phyloP scores from a whole-genome alignment of 352 stramenopile species.

The Phytophthora hibernalis region DNA sequence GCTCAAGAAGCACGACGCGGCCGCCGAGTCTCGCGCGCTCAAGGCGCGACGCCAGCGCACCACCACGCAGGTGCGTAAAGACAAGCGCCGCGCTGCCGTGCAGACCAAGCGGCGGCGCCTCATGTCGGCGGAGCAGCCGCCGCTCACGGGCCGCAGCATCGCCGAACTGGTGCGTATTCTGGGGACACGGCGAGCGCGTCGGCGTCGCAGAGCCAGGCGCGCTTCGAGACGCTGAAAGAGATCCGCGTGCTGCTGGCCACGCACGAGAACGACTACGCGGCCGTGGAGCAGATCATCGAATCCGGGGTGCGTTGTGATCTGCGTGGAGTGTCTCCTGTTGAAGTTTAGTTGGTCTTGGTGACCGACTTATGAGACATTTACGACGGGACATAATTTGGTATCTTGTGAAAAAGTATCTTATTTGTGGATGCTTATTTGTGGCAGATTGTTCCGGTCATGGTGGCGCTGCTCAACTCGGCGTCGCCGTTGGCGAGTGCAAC shows the following conservation, averaged over 20 bases:
- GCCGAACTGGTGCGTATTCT: slow-evolving; percentile 59
- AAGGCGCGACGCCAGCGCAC: slow-evolving; percentile 71
- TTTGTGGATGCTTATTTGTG: slow-evolving; percentile 22
- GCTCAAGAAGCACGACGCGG: slow-evolving; percentile 81
- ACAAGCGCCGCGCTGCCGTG: slow-evolving; percentile 69
- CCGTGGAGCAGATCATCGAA: slow-evolving; percentile 80
- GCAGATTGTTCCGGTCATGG: slow-evolving; percentile 78
- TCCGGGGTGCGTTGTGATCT: slow-evolving; percentile 58
- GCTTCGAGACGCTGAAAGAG: slow-evolving; percentile 76
- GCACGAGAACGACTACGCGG: slow-evolving; percentile 72
- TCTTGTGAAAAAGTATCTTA: neutral
- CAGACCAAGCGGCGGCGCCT: slow-evolving; percentile 77
- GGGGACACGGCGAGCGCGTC: slow-evolving; percentile 45
- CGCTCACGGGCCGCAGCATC: slow-evolving; percentile 63
- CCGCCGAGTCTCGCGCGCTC: slow-evolving; percentile 62
- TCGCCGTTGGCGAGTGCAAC: slow-evolving; percentile 72
- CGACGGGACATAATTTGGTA: slow-evolving; percentile 10
- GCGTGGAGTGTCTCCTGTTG: slow-evolving; percentile 6
- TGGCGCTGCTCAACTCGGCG: slow-evolving; percentile 69
- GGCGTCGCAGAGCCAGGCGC: slow-evolving; percentile 56
- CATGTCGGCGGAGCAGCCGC: slow-evolving; percentile 55
- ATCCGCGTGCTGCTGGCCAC: slow-evolving; percentile 66
- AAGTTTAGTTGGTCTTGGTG: neutral
- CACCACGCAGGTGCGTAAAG: slow-evolving; percentile 76
- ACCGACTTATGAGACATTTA: slow-evolving; percentile 4